Conservation (phyloP, 2,329 filamentous ascomycete genomes). For the Dactylonectria estremocensis region DNA sequence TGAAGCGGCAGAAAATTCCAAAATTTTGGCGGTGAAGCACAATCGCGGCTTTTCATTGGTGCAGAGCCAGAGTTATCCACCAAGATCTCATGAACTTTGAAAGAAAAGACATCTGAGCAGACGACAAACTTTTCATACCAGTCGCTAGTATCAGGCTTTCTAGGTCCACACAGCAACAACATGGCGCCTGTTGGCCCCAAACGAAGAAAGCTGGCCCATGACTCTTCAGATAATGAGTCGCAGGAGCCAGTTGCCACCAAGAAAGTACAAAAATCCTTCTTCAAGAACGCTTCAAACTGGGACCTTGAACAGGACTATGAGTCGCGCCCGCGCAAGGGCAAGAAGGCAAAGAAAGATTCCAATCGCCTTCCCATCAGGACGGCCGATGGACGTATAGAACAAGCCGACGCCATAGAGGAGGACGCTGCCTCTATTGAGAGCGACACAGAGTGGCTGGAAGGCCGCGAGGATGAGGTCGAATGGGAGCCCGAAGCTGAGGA, state of each 20-base stretch:
- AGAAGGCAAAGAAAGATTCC: constrained; percentile 79
- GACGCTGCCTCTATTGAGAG: constrained; percentile 73
- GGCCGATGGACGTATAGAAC: constrained; percentile 79
- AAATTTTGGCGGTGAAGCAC: constrained; percentile 58
- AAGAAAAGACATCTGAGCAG: constrained; percentile 36
- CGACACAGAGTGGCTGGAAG: constrained; percentile 76
- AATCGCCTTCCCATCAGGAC: constrained; percentile 90
- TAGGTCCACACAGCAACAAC: constrained; percentile 27
- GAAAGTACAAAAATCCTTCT: constrained; percentile 74
- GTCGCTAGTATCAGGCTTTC: constrained; percentile 25
- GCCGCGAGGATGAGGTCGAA: constrained; percentile 68
- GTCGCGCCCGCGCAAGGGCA: constrained; percentile 82
- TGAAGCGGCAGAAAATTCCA: constrained; percentile 52
- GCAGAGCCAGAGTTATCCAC: constrained; percentile 5
- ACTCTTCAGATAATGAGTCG: constrained; percentile 62
- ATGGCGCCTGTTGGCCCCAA: constrained; percentile 69
- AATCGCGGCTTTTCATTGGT: constrained; percentile 41
- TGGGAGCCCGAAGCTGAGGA: constrained; percentile 65
- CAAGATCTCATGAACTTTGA: constrained; percentile 35
- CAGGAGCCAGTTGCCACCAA: constrained; percentile 51
- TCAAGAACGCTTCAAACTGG: constrained; percentile 85
- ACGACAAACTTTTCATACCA: constrained; percentile 39
- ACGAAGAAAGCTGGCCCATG: constrained; percentile 71
- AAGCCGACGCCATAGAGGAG: constrained; percentile 69
- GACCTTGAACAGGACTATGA: constrained; percentile 95